Conservation (phyloP, 2,329 filamentous ascomycete species). For the Colletotrichum sp. region DNA sequence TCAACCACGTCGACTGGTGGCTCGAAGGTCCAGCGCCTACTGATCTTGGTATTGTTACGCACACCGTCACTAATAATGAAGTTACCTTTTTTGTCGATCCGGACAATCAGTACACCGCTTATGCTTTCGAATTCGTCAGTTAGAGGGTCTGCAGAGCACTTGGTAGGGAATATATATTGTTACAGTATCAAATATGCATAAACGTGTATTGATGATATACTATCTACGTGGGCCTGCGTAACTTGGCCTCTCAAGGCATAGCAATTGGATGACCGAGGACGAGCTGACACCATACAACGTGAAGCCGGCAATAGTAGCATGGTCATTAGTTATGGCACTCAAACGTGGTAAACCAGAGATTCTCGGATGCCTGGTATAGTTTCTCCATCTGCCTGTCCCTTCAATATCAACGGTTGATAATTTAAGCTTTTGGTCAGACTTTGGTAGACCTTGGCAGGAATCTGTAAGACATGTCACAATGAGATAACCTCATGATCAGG, state of each 20-base stretch:
- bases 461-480: neutral
- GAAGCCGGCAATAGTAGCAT: neutral
- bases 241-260: neutral
- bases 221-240: rapidly evolving
- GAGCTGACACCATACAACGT: neutral
- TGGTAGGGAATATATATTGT: neutral
- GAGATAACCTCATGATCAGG: neutral
- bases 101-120: neutral
- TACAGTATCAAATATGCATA: neutral
- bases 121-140: neutral
- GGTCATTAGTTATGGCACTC: rapidly evolving
- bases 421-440: neutral
- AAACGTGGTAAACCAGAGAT: rapidly evolving
- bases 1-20: neutral
- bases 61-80: neutral
- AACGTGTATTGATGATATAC: rapidly evolving
- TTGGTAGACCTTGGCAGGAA: neutral
- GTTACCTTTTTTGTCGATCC: neutral
- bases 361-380: rapidly evolving
- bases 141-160: neutral
- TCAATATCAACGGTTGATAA: neutral
- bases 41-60: neutral
- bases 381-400: neutral
- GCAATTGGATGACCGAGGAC: neutral
- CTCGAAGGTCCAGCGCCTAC: neutral